Conservation (phyloP, 768 basidiomycete species). For the Filobasidium wieringae region DNA sequence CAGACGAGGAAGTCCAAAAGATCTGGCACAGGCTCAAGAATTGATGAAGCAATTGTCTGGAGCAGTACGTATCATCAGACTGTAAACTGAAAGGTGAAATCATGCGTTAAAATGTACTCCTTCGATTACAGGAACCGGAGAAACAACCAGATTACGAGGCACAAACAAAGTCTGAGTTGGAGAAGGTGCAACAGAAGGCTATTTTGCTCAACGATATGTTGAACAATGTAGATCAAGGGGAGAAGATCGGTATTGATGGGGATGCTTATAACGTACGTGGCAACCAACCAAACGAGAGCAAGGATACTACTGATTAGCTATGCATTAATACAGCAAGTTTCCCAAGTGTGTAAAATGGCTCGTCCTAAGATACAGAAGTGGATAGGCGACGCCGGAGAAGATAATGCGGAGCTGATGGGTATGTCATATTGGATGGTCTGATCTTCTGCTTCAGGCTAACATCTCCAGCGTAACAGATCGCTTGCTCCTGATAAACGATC, state of each 20-base stretch:
- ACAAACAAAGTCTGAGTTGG: slow-evolving; percentile 78
- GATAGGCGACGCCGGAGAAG: slow-evolving; percentile 83
- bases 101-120: background rate
- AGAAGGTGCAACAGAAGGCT: slow-evolving; percentile 88
- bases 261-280: slow-evolving; percentile 79
- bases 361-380: slow-evolving; percentile 94
- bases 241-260: slow-evolving; percentile 63
- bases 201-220: slow-evolving; percentile 94
- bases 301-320: background rate
- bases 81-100: background rate
- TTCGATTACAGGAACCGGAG: slow-evolving; percentile 56
- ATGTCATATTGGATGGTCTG: slow-evolving; percentile 21
- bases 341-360: slow-evolving; percentile 62
- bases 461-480: slow-evolving; percentile 49
- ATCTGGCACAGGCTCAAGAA: slow-evolving; percentile 89
- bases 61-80: slow-evolving; percentile 43
- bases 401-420: slow-evolving; percentile 85
- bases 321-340: slow-evolving; percentile 59
- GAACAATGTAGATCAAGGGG: slow-evolving; percentile 75
- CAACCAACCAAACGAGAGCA: background rate
- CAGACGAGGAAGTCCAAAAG: slow-evolving; percentile 84
- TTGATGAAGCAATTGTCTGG: slow-evolving; percentile 92
- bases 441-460: background rate
- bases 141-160: slow-evolving; percentile 85
- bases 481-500: slow-evolving; percentile 90